These are phyloP conservation scores for Claviceps sp. DNA, from an alignment of 2,329 filamentous ascomycete species.

Conservation along the genomic window DNA sequence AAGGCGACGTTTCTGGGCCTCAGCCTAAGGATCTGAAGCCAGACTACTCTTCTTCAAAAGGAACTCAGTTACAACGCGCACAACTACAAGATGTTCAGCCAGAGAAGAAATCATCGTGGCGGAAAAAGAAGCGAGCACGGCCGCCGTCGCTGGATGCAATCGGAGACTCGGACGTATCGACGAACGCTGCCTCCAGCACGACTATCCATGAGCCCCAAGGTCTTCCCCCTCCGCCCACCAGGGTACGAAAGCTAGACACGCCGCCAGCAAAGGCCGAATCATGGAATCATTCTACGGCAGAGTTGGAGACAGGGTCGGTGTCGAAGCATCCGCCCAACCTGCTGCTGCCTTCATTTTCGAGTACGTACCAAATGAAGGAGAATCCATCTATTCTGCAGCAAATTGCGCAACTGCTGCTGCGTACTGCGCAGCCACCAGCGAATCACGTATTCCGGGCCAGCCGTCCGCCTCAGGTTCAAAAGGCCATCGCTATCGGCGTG, in stretches of 20 bases:
- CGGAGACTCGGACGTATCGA: slow-evolving; percentile 23
- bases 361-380: slow-evolving; percentile 53
- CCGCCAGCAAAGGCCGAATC: slow-evolving; percentile 10
- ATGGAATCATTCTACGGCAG: slow-evolving; percentile 17
- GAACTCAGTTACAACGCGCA: slow-evolving; percentile 14
- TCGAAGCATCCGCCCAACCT: slow-evolving; percentile 43
- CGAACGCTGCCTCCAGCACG: slow-evolving; percentile 6
- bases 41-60: slow-evolving; percentile 11
- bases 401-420: slow-evolving; percentile 43
- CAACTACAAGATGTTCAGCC: slow-evolving; percentile 1
- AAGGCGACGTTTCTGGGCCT: slow-evolving; percentile 26
- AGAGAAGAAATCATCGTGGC: slow-evolving; percentile 19
- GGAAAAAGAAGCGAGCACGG: slow-evolving; percentile 31
- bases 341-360: slow-evolving; percentile 54
- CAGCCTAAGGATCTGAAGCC: slow-evolving; percentile 20
- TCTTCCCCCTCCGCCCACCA: slow-evolving; percentile 3
- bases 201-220: slow-evolving; percentile 1
- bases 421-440: slow-evolving; percentile 40
- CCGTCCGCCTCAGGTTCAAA: slow-evolving; percentile 60
- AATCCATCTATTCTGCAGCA: slow-evolving; percentile 59
- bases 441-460: slow-evolving; percentile 62
- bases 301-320: slow-evolving; percentile 29
- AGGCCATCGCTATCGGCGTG: slow-evolving; percentile 82
- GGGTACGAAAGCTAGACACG: slow-evolving; percentile 1
- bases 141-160: slow-evolving; percentile 32